Conservation (phyloP, 2,329 filamentous ascomycete genomes). For the Fusarium poae region DNA sequence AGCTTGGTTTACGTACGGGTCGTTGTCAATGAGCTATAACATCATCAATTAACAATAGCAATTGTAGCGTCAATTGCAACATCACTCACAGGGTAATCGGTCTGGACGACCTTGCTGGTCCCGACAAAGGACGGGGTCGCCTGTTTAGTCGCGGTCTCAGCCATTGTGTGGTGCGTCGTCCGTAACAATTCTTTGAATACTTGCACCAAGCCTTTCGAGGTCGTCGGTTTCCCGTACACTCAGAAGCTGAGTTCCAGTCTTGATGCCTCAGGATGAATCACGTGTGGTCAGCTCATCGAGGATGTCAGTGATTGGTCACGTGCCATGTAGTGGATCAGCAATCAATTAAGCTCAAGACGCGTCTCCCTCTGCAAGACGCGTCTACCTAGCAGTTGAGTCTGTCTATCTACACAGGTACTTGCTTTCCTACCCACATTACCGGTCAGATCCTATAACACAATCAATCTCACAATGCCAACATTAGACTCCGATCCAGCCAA, state of each 20-base stretch:
- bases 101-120: conserved; percentile 79
- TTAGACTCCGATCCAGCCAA: conserved; percentile 47
- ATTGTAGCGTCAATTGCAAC: conserved; percentile 41
- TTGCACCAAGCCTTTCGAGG: conserved; percentile 45
- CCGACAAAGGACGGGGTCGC: conserved; percentile 54
- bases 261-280: conserved; percentile 53
- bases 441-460: not conserved
- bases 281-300: conserved; percentile 50
- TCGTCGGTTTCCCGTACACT: conserved; percentile 44
- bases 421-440: not conserved
- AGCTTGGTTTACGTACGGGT: conserved; percentile 76
- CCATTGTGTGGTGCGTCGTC: conserved; percentile 54
- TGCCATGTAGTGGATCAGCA: not conserved
- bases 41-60: conserved; percentile 46
- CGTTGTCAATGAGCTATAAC: conserved; percentile 95
- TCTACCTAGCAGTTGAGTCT: conserved; percentile 14
- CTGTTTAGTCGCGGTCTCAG: conserved; percentile 57
- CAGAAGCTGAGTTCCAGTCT: conserved; percentile 43
- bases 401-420: not conserved
- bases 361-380: conserved; percentile 39
- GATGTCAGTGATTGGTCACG: conserved; percentile 34
- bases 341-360: conserved; percentile 49
- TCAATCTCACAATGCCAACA: conserved; percentile 16
- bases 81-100: conserved; percentile 85
- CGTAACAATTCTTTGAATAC: conserved; percentile 49